These are phyloP conservation scores for Sutorius australiensis DNA, from an alignment of 768 basidiomycete genomes.

Conservation along the genomic window DNA sequence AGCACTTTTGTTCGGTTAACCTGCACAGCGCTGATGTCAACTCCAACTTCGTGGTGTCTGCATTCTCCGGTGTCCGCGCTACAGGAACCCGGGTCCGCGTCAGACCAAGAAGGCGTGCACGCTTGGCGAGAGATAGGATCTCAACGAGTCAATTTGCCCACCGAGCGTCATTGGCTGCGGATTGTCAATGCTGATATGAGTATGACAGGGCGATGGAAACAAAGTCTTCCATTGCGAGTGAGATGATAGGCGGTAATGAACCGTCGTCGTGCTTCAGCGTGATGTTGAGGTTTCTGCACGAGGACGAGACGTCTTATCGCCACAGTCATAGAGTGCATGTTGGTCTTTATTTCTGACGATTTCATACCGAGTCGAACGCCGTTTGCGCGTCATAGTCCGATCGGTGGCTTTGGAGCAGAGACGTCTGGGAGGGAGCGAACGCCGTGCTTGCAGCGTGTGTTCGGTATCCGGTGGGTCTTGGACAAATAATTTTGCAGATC, in stretches of 20 bases:
- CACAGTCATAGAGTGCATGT: background rate
- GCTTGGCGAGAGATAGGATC: background rate
- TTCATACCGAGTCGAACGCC: constrained; percentile 2
- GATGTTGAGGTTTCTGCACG: background rate
- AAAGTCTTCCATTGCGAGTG: constrained; percentile 8
- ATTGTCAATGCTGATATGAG: constrained; percentile 1
- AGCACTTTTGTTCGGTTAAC: constrained; percentile 7
- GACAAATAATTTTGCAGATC: background rate
- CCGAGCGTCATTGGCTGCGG: background rate
- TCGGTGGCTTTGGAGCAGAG: background rate
- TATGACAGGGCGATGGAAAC: background rate
- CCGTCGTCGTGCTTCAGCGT: background rate
- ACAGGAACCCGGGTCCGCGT: constrained; percentile 10
- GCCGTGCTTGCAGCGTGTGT: background rate
- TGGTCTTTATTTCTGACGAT: background rate
- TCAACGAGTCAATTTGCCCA: constrained; percentile 2
- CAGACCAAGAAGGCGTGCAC: constrained; percentile 4
- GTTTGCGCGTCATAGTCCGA: background rate
- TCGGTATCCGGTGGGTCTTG: constrained; percentile 1
- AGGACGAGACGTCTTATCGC: constrained; percentile 8
- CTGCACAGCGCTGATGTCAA: constrained; percentile 5
- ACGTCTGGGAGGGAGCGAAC: background rate
- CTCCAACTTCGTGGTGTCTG: constrained; percentile 6
- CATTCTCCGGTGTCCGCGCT: background rate
- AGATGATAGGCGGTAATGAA: constrained; percentile 23